Conservation (phyloP, 1,284 basidiomycete genomes). For the Malassezia slooffiae region DNA sequence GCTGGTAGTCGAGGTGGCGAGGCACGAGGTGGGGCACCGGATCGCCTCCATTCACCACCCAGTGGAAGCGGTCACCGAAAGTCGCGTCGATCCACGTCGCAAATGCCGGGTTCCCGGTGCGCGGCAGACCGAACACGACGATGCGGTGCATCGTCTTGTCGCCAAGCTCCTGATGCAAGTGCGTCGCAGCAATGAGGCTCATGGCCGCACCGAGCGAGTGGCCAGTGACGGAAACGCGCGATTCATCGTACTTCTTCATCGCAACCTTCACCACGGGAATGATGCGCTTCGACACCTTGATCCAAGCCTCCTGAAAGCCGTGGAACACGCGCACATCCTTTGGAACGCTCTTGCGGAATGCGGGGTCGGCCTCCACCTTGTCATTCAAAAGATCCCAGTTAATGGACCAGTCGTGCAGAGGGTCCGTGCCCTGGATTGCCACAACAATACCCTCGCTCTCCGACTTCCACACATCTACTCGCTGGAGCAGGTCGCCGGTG, state of each 20-base stretch:
- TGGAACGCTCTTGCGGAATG: constrained; percentile 17
- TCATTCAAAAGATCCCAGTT: constrained; percentile 18
- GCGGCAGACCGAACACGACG: constrained; percentile 24
- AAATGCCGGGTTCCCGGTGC: constrained; percentile 22
- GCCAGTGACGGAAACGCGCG: constrained; percentile 19
- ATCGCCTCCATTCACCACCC: constrained; percentile 25
- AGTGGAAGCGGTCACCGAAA: constrained; percentile 16
- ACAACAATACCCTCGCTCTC: no score
- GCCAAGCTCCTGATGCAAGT: constrained; percentile 18
- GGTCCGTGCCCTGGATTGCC: constrained; percentile 17
- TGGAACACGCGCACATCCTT: constrained; percentile 10
- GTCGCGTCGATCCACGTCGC: constrained; percentile 21
- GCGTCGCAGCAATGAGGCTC: constrained; percentile 21
- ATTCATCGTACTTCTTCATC: constrained; percentile 10
- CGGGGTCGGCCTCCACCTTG: constrained; percentile 15
- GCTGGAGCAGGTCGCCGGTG: no score
- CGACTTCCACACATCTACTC: no score
- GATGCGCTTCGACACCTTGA: constrained; percentile 19
- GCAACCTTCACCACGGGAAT: constrained; percentile 22
- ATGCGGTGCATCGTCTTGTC: constrained; percentile 9
- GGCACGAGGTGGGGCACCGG: constrained; percentile 20
- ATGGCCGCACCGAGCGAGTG: constrained; percentile 30
- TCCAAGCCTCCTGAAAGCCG: constrained; percentile 29
- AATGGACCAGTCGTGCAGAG: constrained; percentile 20
- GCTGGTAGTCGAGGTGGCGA: constrained; percentile 17